Conservation (phyloP, 139 green algal genomes). For the Haematococcus lacustris region DNA sequence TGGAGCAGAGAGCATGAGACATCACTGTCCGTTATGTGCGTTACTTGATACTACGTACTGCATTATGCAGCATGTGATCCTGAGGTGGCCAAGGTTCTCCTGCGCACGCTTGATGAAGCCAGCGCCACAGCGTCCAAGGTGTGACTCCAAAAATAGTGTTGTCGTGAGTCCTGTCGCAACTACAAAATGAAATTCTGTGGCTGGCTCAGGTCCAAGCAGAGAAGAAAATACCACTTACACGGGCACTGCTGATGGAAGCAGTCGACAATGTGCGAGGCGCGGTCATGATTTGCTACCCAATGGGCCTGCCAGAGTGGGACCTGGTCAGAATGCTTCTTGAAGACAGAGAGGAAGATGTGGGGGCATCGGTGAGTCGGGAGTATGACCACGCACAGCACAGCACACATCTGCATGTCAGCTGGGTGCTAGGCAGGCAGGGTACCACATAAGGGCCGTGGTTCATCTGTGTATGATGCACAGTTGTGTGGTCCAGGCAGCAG, state of each 20-base stretch:
- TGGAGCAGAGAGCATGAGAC: background rate
- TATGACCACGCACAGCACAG: too few relatives aligned
- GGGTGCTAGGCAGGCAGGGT: too few relatives aligned
- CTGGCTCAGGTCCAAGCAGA: constrained; percentile 42
- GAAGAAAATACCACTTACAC: constrained; percentile 47
- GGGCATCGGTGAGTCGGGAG: constrained; percentile 42
- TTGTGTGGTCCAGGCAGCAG: too few relatives aligned
- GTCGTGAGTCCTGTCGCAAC: background rate
- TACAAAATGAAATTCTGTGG: background rate
- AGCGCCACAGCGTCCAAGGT: constrained; percentile 1
- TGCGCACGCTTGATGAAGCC: constrained; percentile 51
- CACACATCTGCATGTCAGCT: too few relatives aligned
- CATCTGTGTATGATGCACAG: too few relatives aligned
- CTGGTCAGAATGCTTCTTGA: constrained; percentile 58
- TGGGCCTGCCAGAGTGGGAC: constrained; percentile 76
- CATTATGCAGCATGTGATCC: constrained; percentile 45
- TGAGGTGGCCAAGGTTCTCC: constrained; percentile 43
- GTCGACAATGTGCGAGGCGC: constrained; percentile 68
- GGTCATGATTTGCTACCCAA: constrained; percentile 81
- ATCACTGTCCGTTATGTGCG: background rate
- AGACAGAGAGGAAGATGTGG: constrained; percentile 44
- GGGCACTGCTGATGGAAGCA: constrained; percentile 41
- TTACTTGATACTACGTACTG: background rate
- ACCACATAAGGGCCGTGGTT: too few relatives aligned
- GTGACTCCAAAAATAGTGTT: background rate